Evolutionary conservation across 495 filamentous ascomycete genomes (phyloP).

Genomic region (Penicillium lagena): DNA sequence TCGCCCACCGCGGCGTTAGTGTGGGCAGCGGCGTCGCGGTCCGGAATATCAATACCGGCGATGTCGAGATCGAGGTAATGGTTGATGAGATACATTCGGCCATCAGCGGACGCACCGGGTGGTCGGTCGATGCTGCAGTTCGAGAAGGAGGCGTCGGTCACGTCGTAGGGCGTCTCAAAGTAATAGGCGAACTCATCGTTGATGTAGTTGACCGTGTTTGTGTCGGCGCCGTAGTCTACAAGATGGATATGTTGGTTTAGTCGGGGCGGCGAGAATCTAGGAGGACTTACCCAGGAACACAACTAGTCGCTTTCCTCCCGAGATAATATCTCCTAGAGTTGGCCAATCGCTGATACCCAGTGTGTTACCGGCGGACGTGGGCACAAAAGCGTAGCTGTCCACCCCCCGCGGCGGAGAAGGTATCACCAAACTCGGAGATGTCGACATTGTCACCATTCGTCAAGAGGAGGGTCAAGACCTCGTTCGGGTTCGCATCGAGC

Average conservation of each 20-base stretch:
- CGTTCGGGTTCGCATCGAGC: conserved; percentile 58
- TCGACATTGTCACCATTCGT: conserved; percentile 57
- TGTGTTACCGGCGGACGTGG: conserved; percentile 20
- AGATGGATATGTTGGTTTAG: neutral
- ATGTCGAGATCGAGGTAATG: conserved; percentile 40
- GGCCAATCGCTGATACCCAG: conserved; percentile 49
- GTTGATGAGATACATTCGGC: conserved; percentile 52
- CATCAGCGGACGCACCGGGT: conserved; percentile 29
- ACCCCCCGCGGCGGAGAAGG: conserved; percentile 50
- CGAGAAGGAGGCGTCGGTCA: conserved; percentile 40
- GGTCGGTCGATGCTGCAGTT: conserved; percentile 62
- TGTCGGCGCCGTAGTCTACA: conserved; percentile 43
- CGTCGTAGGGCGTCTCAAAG: conserved; percentile 66
- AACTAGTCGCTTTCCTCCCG: conserved; percentile 51
- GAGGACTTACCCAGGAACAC: conserved; percentile 47
- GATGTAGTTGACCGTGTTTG: conserved; percentile 50
- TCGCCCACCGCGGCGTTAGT: conserved; percentile 50
- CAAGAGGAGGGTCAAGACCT: conserved; percentile 64
- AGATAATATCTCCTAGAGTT: conserved; percentile 56
- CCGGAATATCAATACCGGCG: conserved; percentile 48
- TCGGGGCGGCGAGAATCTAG: no score
- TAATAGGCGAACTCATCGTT: conserved; percentile 62
- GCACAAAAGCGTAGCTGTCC: conserved; percentile 51
- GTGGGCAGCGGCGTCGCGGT: conserved; percentile 40
- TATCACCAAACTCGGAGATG: conserved; percentile 42